Evolutionary conservation across 495 filamentous ascomycete species (phyloP).

Genomic region (Thermothielavioides terrestris): DNA sequence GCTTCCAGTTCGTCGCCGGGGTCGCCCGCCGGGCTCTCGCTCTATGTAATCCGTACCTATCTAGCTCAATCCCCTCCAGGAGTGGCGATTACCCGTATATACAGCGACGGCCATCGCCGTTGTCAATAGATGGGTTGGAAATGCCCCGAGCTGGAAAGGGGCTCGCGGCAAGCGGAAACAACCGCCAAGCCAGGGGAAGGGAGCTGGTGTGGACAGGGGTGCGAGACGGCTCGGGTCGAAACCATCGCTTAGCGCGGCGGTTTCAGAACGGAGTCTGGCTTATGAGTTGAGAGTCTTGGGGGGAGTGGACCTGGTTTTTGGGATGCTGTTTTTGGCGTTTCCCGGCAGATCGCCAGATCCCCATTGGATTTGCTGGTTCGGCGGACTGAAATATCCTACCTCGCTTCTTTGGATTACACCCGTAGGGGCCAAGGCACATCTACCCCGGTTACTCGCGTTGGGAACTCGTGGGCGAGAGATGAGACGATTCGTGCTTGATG

Average conservation of each 20-base stretch:
- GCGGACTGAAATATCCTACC: too few relatives aligned
- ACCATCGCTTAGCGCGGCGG: background rate
- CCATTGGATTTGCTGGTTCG: background rate
- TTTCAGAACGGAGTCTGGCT: conserved; percentile 2
- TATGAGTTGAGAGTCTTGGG: background rate
- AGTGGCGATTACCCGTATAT: too few relatives aligned
- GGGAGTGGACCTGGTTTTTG: background rate
- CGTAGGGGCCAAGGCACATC: background rate
- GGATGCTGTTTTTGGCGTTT: background rate
- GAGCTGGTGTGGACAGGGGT: conserved; percentile 1
- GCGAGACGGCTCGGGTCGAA: background rate
- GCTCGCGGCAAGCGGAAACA: background rate
- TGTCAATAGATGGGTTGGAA: background rate
- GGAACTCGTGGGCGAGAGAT: too few relatives aligned
- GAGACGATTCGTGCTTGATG: too few relatives aligned
- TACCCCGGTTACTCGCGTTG: background rate
- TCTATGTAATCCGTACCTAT: too few relatives aligned
- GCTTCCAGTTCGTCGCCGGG: too few relatives aligned
- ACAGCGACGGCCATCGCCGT: too few relatives aligned
- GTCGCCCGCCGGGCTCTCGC: too few relatives aligned
- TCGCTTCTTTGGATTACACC: too few relatives aligned
- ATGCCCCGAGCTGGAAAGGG: background rate
- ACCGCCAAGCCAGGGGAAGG: background rate
- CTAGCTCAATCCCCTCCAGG: too few relatives aligned
- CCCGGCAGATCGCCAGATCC: background rate